Percentiles rank a stretch among this genome's conserved stretches.
These are phyloP conservation scores for Exophiala sideris DNA, from an alignment of 2,329 filamentous ascomycete species.

Conservation along the genomic window DNA sequence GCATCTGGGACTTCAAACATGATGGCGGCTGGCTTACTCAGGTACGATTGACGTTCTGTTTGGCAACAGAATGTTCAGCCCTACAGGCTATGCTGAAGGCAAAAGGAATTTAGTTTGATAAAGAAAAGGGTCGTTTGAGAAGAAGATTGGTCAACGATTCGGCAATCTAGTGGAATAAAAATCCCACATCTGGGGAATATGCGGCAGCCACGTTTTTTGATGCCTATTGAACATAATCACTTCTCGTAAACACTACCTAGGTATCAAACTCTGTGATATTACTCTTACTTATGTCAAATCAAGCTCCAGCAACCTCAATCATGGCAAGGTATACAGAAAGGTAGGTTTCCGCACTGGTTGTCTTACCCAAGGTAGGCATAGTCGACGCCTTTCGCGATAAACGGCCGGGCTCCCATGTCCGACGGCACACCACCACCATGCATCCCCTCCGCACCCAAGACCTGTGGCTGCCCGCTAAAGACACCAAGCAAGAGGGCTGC, in stretches of 20 bases:
- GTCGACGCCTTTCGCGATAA: not conserved
- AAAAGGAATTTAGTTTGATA: not conserved
- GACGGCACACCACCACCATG: not conserved
- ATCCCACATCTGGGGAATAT: not conserved
- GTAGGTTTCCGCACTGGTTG: too few relatives aligned
- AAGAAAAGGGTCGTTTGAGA: not conserved
- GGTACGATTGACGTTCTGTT: not conserved
- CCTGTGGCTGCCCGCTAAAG: conserved; percentile 12
- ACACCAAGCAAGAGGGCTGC: not conserved
- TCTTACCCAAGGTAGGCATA: too few relatives aligned
- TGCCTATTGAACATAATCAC: not conserved
- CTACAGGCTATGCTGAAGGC: not conserved
- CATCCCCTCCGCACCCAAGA: conserved; percentile 1
- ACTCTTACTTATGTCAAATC: too few relatives aligned
- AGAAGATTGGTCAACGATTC: not conserved
- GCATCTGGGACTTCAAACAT: conserved; percentile 22
- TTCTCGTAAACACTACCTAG: too few relatives aligned
- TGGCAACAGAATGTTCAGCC: conserved; percentile 1
- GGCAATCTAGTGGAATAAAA: not conserved
- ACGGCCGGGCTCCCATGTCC: not conserved
- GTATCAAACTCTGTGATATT: too few relatives aligned
- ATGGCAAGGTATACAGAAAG: too few relatives aligned
- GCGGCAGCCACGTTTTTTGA: not conserved
- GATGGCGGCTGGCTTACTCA: not conserved
- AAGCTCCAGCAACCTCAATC: too few relatives aligned